A percentile compares a stretch with the other conserved stretches of the same genome.
Conservation (phyloP, 2,329 filamentous ascomycete species). For the Verticillium klebahnii region DNA sequence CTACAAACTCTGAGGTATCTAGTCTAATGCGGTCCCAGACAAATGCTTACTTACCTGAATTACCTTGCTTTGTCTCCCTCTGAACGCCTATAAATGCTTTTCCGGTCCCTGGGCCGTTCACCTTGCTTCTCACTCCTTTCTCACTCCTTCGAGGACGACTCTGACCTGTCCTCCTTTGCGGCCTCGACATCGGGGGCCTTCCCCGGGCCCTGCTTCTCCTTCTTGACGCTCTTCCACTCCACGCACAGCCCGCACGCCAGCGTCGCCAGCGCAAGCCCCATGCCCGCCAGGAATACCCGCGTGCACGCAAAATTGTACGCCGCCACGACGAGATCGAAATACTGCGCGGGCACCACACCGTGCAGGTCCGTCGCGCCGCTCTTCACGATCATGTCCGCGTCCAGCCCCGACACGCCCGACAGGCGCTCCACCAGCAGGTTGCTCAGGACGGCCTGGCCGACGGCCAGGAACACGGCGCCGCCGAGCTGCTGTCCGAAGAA, state of each 20-base stretch:
- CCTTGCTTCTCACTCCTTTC: neutral
- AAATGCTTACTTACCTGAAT: neutral
- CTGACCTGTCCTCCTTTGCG: neutral
- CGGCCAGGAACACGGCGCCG: conserved; percentile 44
- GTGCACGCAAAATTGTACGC: conserved; percentile 42
- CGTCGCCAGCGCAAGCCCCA: conserved; percentile 38
- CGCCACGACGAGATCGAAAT: conserved; percentile 26
- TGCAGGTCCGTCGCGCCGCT: conserved; percentile 18
- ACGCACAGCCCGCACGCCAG: conserved; percentile 37
- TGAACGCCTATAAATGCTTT: neutral
- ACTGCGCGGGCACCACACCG: conserved; percentile 19
- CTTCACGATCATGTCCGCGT: conserved; percentile 24
- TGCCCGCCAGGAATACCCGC: conserved; percentile 35
- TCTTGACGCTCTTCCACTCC: conserved; percentile 54
- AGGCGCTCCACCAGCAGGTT: conserved; percentile 38
- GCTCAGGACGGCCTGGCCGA: conserved; percentile 46
- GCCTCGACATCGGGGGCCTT: neutral
- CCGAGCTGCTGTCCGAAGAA: conserved; percentile 40
- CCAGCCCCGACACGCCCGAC: conserved; percentile 26
- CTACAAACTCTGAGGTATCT: neutral
- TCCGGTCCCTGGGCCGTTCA: neutral
- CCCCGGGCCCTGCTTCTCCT: conserved; percentile 13
- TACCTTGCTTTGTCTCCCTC: neutral
- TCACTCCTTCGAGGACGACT: neutral
- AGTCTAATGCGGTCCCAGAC: neutral